Base-by-base conservation (phyloP, 768 basidiomycete species). In the Mycena capillaripes region DNA sequence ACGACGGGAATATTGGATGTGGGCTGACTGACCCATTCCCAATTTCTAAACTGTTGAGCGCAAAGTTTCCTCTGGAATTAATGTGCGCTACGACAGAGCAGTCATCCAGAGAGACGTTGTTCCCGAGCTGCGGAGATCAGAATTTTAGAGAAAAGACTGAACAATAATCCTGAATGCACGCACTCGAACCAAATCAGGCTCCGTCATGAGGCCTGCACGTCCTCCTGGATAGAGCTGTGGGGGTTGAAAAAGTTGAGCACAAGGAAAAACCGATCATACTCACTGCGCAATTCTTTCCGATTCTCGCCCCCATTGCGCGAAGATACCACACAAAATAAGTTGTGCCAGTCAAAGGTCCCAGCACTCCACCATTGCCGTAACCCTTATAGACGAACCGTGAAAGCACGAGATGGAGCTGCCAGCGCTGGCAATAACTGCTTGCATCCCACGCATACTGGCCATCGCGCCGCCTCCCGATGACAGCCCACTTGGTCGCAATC, bases 21-120 rank as follows among this genome's bases (percentile, higher is more conserved):
- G 29, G 25, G 16, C 11, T 40, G 1, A 75, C 74, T 48, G 73
- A 82, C 80, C 84, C 83, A 63, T 83, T 78, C 0, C 80, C 85
- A 50, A 87, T 84, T 60, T 82, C 82, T 23, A 86, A 78, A 19
- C 75, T 75, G 77, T 86, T 86, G 44, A 86, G 77, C 17, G 85
- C 79, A 69, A 87, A 87, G 57, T 82, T 80, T 17, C 86, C 86
- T 66, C 86, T 77, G 9, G 86, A 85, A 73, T 86, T 86, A 78
- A 87, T 84, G 70, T 86, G 86, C 8, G 84, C 83, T 7, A 87
- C 86, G 12, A 87, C 85, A 4, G 85, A 86, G 63, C 85, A 86
- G 73, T 86, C 82, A 71, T 86, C 85, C 38, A 86, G 66, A 30
- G 81, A 81, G 29, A 86, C 86, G 55, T 84, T 78, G 75, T 86